Percentiles rank a stretch among this genome's conserved stretches.
phyloP scores from a whole-genome alignment of 1,284 basidiomycete genomes.

The Ceratobasidium papillatum region DNA sequence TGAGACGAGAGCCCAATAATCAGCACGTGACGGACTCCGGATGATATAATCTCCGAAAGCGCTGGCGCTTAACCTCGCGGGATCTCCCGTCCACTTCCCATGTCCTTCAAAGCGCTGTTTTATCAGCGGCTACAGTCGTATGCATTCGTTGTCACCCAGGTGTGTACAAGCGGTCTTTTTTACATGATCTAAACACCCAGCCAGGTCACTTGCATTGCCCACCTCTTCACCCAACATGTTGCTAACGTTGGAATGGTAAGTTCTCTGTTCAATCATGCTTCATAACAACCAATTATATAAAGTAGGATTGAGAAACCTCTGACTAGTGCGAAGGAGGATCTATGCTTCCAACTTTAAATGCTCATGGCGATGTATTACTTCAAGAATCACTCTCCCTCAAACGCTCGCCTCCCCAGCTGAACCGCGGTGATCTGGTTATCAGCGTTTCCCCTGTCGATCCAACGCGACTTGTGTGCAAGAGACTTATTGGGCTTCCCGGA shows the following conservation, averaged over 20 bases:
- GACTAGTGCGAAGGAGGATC: conserved; percentile 70
- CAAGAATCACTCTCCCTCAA: conserved; percentile 68
- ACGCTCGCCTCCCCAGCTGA: conserved; percentile 62
- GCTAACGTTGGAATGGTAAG: conserved; percentile 40
- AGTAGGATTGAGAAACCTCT: neutral
- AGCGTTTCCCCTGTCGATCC: conserved; percentile 80
- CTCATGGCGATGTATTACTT: conserved; percentile 66
- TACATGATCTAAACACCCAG: neutral
- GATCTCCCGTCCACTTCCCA: neutral
- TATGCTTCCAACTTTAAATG: conserved; percentile 84
- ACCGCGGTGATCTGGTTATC: conserved; percentile 84
- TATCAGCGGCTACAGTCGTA: conserved; percentile 16
- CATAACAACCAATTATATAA: neutral
- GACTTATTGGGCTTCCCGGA: conserved; percentile 89
- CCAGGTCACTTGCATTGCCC: conserved; percentile 40
- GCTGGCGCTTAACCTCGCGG: conserved; percentile 1
- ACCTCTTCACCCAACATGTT: conserved; percentile 43
- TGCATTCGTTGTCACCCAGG: conserved; percentile 31
- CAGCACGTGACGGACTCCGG: neutral
- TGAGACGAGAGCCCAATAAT: conserved; percentile 13
- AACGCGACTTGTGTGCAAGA: conserved; percentile 82
- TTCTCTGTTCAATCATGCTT: neutral
- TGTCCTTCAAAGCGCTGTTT: conserved; percentile 25
- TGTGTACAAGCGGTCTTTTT: neutral
- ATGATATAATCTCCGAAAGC: conserved; percentile 5